phyloP scores from a whole-genome alignment of 2,329 filamentous ascomycete species.

The Cephalotrichum gorgonifer region DNA sequence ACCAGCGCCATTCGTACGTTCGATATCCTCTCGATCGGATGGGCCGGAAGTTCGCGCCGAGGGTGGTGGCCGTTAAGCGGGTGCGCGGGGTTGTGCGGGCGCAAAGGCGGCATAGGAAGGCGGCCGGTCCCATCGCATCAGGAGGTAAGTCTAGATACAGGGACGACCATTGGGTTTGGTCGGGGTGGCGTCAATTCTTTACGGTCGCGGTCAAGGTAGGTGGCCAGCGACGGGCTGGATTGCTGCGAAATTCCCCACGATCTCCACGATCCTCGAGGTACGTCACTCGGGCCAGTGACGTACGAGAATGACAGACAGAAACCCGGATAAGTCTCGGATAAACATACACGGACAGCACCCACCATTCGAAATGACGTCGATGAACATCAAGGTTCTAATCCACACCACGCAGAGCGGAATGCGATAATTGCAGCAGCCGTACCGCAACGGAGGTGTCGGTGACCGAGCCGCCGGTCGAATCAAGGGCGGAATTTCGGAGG shows the following conservation, averaged over 20 bases:
- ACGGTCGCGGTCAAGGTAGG: not conserved
- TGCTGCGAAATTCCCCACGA: not conserved
- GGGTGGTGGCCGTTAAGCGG: not conserved
- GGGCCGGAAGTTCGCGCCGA: not conserved
- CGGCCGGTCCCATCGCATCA: slow-evolving; percentile 4
- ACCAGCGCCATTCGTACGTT: not conserved
- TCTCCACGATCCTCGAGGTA: too few relatives aligned
- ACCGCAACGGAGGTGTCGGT: too few relatives aligned
- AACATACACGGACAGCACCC: not conserved
- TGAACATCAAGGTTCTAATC: too few relatives aligned
- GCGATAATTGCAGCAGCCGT: too few relatives aligned
- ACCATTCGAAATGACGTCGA: too few relatives aligned
- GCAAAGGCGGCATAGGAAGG: not conserved
- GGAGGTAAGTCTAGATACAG: not conserved
- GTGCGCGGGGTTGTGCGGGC: not conserved
- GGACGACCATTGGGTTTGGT: not conserved
- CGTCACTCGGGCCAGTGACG: not conserved
- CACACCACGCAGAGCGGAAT: too few relatives aligned
- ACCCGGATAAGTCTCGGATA: too few relatives aligned
- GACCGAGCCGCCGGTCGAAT: too few relatives aligned
- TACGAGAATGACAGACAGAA: too few relatives aligned
- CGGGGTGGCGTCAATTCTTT: not conserved
- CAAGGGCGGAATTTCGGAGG: too few relatives aligned
- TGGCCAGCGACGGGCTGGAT: too few relatives aligned
- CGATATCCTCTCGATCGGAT: not conserved